Evolutionary conservation across 176 grass and related monocot species (phyloP).

Genomic region (Rhynchospora breviuscula): DNA sequence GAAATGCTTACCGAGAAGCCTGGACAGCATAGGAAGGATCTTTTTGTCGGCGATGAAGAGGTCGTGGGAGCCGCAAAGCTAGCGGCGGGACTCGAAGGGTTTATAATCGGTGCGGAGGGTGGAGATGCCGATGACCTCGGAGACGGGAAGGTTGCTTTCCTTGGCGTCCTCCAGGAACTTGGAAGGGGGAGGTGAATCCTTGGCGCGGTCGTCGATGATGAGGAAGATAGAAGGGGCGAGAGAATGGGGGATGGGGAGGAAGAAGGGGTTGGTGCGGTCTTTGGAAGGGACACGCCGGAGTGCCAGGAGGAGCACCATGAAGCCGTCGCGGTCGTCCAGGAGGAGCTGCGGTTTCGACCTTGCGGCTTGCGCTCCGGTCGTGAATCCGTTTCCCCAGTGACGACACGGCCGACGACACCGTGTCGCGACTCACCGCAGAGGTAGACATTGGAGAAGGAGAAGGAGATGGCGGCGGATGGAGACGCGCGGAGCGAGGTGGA

Average conservation of each 20-base stretch:
- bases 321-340: constrained; percentile 17
- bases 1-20: constrained; percentile 73
- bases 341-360: constrained; percentile 17
- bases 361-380: not conserved
- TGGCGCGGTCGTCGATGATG: not conserved
- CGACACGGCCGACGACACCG: not conserved
- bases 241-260: constrained; percentile 10
- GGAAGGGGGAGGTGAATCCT: not conserved
- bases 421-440: not conserved
- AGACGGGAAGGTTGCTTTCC: constrained; percentile 37
- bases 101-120: constrained; percentile 62
- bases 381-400: constrained; percentile 16
- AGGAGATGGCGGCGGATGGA: too few relatives aligned
- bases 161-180: constrained; percentile 42
- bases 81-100: constrained; percentile 68
- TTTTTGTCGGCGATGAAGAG: constrained; percentile 81
- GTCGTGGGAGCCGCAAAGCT: constrained; percentile 61
- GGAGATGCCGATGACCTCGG: constrained; percentile 53
- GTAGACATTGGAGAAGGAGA: not conserved
- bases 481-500: too few relatives aligned
- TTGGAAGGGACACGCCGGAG: constrained; percentile 1
- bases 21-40: constrained; percentile 68
- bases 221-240: not conserved
- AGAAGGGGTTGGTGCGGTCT: constrained; percentile 2
- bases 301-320: constrained; percentile 16